Base-by-base conservation (phyloP, 352 stramenopile genomes). In the Globisporangium cylindrosporum region DNA sequence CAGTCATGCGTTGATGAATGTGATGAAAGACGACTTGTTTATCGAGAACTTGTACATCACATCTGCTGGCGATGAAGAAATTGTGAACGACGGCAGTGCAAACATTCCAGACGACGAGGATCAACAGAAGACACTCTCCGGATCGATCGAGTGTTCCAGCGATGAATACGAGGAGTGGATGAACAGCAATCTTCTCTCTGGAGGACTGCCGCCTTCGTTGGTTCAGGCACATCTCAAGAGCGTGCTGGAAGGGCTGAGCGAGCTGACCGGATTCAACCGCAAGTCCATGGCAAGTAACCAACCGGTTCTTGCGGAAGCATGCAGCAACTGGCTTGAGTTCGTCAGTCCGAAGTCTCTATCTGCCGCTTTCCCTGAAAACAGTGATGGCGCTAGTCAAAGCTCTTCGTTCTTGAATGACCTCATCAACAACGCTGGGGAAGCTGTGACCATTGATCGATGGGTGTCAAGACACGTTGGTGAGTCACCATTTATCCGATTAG, bases 131-230 rank as follows among this genome's bases (percentile, higher is more conserved):
- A 12, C 80, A 18, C 63, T 73, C 14, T 82, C 85, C 0, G 76
- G 38, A 9, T 71, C 66, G 51, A 46, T 77, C 1, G 88, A 95
- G 58, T 85, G 77, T 36, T 83, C 84, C n/a, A 76, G 69, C 67
- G 84, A 94, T 67, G 86, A 93, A 64, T 95, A 95, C 41, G 83
- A 93, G 59, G 83, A 88, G 54, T 96, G 89, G 89, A 80, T 93
- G 9, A 81, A 77, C 32, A 93, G 86, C 59, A 78, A 70, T 9
- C 74, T 96, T 27, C 73, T 96, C 4, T 86, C 86, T 49, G 89
- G 87, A n/a, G 89, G 89, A 10, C 60, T 96, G 34, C 86, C 89
- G 4, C 49, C 82, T 8, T 60, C 75, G 4, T 74, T 78, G 18
- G 76, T 95, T 10, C 80, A 93, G 66, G 57, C 69, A 8, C 88